Evolutionary conservation across 176 grass and related monocot genomes (phyloP).

Genomic region (Lolium perenne): DNA sequence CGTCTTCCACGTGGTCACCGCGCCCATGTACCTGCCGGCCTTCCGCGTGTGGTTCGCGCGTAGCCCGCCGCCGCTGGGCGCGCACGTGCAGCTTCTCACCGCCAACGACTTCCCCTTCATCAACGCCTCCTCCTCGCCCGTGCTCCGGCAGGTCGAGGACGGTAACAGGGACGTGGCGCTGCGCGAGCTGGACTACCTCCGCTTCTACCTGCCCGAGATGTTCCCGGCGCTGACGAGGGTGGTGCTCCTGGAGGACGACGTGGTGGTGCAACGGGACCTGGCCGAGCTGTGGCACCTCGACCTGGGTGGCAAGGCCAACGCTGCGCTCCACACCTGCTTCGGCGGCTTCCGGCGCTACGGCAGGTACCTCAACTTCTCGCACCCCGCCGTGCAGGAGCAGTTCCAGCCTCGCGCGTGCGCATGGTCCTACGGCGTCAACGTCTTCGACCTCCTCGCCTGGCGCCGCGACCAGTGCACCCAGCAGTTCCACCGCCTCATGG

Average conservation of each 20-base stretch:
- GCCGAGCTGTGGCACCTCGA: slow-evolving; percentile 69
- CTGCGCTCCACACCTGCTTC: slow-evolving; percentile 84
- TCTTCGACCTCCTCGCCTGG: slow-evolving; percentile 61
- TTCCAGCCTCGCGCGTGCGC: slow-evolving; percentile 72
- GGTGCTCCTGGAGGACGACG: slow-evolving; percentile 87
- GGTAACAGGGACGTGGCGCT: slow-evolving; percentile 66
- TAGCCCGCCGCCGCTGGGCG: slow-evolving; percentile 57
- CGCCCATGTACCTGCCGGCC: slow-evolving; percentile 82
- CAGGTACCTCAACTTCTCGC: slow-evolving; percentile 90
- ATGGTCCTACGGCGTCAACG: slow-evolving; percentile 79
- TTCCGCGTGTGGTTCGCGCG: slow-evolving; percentile 89
- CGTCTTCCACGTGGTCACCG: slow-evolving; percentile 95
- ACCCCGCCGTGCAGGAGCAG: slow-evolving; percentile 47
- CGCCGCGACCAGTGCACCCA: slow-evolving; percentile 55
- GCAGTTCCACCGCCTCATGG: slow-evolving; percentile 55
- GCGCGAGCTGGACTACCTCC: slow-evolving; percentile 70
- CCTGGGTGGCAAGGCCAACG: slow-evolving; percentile 76
- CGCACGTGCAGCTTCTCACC: slow-evolving; percentile 63
- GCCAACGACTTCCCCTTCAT: slow-evolving; percentile 67
- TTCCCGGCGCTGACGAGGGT: slow-evolving; percentile 71
- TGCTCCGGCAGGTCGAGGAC: slow-evolving; percentile 66
- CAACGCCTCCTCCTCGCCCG: slow-evolving; percentile 71
- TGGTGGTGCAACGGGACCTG: slow-evolving; percentile 89
- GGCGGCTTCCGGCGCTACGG: slow-evolving; percentile 78
- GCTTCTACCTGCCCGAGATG: slow-evolving; percentile 95